phyloP scores from a whole-genome alignment of 2,329 filamentous ascomycete genomes.

The Neopestalotiopsis rosae region DNA sequence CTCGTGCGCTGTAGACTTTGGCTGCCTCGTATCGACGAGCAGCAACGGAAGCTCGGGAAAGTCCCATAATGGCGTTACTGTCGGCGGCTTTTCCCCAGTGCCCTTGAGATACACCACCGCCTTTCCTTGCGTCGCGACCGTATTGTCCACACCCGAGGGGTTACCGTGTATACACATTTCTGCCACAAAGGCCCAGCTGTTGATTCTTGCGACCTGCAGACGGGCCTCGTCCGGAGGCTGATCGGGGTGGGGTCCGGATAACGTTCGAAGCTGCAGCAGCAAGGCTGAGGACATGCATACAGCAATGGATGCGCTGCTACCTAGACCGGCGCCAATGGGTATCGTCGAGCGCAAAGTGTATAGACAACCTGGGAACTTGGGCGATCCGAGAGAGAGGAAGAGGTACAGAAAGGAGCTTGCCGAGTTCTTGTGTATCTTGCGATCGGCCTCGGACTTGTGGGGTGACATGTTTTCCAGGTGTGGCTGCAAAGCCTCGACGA shows the following conservation, averaged over 20 bases:
- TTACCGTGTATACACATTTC: conserved; percentile 98
- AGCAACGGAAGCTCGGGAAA: conserved; percentile 93
- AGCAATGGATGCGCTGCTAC: conserved; percentile 91
- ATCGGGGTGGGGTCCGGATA: conserved; percentile 90
- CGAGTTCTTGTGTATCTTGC: conserved; percentile 84
- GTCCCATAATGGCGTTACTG: conserved; percentile 77
- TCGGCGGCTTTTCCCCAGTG: conserved; percentile 78
- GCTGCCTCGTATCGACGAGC: conserved; percentile 85
- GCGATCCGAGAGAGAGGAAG: conserved; percentile 84
- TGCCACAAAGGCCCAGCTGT: conserved; percentile 95
- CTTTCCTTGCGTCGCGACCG: conserved; percentile 90
- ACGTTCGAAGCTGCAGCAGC: conserved; percentile 83
- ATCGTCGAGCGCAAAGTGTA: conserved; percentile 95
- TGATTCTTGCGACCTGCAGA: conserved; percentile 91
- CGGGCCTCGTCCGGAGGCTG: conserved; percentile 88
- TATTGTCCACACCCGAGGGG: conserved; percentile 96
- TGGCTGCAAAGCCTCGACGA: conserved; percentile 81
- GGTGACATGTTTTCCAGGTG: conserved; percentile 76
- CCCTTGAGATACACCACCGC: conserved; percentile 87
- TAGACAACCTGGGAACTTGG: conserved; percentile 78
- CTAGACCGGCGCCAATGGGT: conserved; percentile 87
- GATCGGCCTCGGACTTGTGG: conserved; percentile 68
- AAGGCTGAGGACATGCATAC: conserved; percentile 88
- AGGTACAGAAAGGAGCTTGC: conserved; percentile 91
- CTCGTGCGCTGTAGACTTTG: conserved; percentile 84